Conservation (phyloP, 2,329 filamentous ascomycete genomes). For the Apiospora pterosperma region DNA sequence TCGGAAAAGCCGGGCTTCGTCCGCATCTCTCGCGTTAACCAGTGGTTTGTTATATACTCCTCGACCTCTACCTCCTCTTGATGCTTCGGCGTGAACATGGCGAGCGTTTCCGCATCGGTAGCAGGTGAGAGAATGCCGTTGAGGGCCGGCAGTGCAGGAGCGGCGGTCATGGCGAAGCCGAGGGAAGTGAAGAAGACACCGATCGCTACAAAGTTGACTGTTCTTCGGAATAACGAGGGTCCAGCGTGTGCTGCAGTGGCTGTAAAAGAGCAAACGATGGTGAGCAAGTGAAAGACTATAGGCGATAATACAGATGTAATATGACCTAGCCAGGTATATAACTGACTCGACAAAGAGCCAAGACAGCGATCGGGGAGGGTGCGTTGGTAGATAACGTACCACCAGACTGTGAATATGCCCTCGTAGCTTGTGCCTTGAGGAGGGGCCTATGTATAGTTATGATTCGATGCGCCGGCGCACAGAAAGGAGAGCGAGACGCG, state of each 20-base stretch:
- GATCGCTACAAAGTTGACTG: constrained; percentile 43
- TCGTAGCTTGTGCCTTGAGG: background rate
- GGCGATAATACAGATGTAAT: background rate
- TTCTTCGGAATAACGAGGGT: constrained; percentile 39
- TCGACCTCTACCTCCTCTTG: constrained; percentile 61
- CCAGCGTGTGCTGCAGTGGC: background rate
- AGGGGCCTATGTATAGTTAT: background rate
- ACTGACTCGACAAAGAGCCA: background rate
- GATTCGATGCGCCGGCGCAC: background rate
- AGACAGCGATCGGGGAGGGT: background rate
- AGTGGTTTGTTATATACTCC: constrained; percentile 70
- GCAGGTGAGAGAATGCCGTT: constrained; percentile 45
- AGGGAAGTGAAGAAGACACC: constrained; percentile 42
- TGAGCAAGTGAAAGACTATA: constrained; percentile 10
- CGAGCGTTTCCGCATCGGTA: constrained; percentile 71
- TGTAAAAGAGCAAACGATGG: constrained; percentile 17
- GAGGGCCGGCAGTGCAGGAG: constrained; percentile 47
- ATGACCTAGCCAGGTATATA: constrained; percentile 5
- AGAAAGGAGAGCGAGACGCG: background rate
- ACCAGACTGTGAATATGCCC: background rate
- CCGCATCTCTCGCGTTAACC: constrained; percentile 68
- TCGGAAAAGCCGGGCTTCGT: constrained; percentile 65
- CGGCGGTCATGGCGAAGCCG: constrained; percentile 56
- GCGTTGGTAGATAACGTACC: background rate
- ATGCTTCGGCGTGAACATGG: constrained; percentile 58